Evolutionary conservation across 2,329 filamentous ascomycete species (phyloP), one percentile per base, ranked within the genome.

Genomic region (Curvularia eragrostidis): DNA sequence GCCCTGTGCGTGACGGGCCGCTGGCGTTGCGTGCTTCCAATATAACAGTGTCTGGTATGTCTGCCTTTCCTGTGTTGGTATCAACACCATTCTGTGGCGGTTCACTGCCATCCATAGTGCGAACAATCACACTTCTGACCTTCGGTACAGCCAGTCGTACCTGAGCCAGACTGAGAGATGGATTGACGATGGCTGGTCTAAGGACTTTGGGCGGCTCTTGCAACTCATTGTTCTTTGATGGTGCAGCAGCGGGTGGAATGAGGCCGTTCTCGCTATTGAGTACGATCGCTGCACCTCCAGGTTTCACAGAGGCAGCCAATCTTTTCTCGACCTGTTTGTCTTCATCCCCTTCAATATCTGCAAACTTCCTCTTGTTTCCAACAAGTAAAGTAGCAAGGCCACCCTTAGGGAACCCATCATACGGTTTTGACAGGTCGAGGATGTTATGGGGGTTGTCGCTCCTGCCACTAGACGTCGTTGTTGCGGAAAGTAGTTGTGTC

Each of bases 391-490:
- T 85, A 1, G 91, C 87, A 18, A 99, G 84, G 2, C 95, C 95
- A 23, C 95, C 95, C 73, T 91, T 92, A 0, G 95, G 95, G 41
- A 98, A 82, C 1, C 94, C 93, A 66, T 99, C 94, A 63, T 93
- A 97, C 0, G 95, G 95, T 70, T 95, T 96, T 15, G 91, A 95
- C 2, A 99, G 83, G 76, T 99, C 95, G 8, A 99, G 80, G 19
- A 94, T 88, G 10, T 91, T 90, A 68, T 93, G 90, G 0, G 93
- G 92, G 0, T 88, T 83, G 63, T 95, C 92, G 55, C 84, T 86
- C 58, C 89, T 87, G 0, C 84, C 79, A 2, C 81, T 79, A 63
- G 82, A 80, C 52, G 85, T 90, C 13, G 83, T 84, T 9, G 87
- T 85, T 12, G 91, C 87, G 34, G 92, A 91, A 62, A 97, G 89